Evolutionary conservation across 2,329 filamentous ascomycete genomes (phyloP).

Genomic region (Colletotrichum sp.): DNA sequence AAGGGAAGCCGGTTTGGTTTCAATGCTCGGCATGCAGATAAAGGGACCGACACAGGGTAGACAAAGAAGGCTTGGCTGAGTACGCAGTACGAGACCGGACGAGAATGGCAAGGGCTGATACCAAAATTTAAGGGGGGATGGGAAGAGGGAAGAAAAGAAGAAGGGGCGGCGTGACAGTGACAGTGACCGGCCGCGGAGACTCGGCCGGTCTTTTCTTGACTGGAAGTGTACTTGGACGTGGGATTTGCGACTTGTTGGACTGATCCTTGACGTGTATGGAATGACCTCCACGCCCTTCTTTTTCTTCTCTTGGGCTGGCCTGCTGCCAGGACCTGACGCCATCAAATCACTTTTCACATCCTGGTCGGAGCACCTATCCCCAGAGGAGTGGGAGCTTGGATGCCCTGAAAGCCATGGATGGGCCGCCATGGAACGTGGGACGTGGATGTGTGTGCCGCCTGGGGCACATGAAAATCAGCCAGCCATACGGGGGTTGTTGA

Average conservation of each 20-base stretch:
- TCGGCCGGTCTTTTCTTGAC: not conserved
- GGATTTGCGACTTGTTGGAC: not conserved
- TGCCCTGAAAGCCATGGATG: not conserved
- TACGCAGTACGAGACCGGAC: not conserved
- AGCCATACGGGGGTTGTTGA: not conserved
- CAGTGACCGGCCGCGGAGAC: not conserved
- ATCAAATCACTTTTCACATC: conserved; percentile 3
- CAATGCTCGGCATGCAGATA: not conserved
- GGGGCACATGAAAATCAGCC: conserved; percentile 1
- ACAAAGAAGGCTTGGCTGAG: not conserved
- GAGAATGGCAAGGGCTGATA: conserved; percentile 4
- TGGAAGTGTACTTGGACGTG: not conserved
- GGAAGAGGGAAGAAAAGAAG: not conserved
- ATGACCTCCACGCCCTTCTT: not conserved
- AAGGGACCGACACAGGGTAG: not conserved
- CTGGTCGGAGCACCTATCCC: conserved; percentile 2
- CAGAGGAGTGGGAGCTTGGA: conserved; percentile 1
- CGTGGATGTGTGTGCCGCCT: not conserved
- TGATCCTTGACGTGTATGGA: not conserved
- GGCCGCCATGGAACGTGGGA: not conserved
- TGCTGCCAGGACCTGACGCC: conserved; percentile 2
- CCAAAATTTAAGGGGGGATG: not conserved
- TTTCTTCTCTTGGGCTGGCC: not conserved
- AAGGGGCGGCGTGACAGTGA: not conserved
- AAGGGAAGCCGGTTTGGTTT: conserved; percentile 7